Evolutionary conservation across 495 filamentous ascomycete genomes (phyloP).

Genomic region (Talaromyces adpressus): DNA sequence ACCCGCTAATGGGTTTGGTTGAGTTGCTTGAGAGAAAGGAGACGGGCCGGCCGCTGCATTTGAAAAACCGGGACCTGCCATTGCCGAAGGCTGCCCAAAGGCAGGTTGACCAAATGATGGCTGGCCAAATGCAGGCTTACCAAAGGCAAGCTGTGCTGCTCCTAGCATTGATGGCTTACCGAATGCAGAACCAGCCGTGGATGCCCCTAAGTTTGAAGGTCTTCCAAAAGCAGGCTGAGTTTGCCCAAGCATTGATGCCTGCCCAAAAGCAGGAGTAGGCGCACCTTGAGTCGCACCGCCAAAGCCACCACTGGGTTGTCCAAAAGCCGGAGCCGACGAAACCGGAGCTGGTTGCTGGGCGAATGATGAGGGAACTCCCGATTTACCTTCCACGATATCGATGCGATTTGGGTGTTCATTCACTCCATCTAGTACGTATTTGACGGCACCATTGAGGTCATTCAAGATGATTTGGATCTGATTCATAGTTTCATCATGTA

Average conservation of each 20-base stretch:
- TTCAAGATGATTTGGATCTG: conserved; percentile 61
- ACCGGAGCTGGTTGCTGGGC: conserved; percentile 20
- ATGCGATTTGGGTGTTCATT: conserved; percentile 76
- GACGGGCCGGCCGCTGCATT: conserved; percentile 19
- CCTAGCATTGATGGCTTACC: conserved; percentile 20
- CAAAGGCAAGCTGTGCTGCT: conserved; percentile 16
- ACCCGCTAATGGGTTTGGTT: conserved; percentile 16
- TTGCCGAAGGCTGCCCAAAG: conserved; percentile 24
- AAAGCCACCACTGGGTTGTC: conserved; percentile 16
- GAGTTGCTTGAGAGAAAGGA: conserved; percentile 26
- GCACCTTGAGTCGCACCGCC: not conserved
- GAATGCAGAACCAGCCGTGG: conserved; percentile 17
- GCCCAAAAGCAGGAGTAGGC: conserved; percentile 21
- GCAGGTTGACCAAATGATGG: conserved; percentile 21
- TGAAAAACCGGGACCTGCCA: conserved; percentile 25
- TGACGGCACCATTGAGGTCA: conserved; percentile 63
- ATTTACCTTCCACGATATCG: conserved; percentile 55
- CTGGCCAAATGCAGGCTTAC: conserved; percentile 26
- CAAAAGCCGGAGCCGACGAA: conserved; percentile 27
- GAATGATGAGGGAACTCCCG: conserved; percentile 19
- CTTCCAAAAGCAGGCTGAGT: conserved; percentile 23
- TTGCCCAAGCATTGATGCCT: conserved; percentile 16
- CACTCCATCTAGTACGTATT: conserved; percentile 59
- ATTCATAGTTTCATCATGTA: conserved; percentile 53
- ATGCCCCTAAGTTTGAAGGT: conserved; percentile 21